phyloP scores from a whole-genome alignment of 2,329 filamentous ascomycete genomes.

The Trichoderma sp. region DNA sequence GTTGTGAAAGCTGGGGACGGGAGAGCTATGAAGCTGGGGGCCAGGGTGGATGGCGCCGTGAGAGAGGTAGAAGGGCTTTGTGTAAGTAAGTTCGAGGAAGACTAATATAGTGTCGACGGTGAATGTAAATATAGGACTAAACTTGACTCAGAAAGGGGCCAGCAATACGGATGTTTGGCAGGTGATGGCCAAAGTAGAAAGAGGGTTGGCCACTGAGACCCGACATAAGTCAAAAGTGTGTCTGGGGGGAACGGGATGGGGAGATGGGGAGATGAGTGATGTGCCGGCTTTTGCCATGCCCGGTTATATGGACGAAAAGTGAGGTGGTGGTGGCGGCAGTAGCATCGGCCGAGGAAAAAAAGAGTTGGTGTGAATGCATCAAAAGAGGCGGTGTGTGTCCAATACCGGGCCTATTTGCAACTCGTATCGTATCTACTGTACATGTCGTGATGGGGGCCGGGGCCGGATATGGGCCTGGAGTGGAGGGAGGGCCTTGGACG shows the following conservation, averaged over 20 bases:
- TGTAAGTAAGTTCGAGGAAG: neutral
- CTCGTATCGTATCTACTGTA: neutral
- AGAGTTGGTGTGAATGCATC: neutral
- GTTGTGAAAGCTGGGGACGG: neutral
- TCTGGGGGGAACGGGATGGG: neutral
- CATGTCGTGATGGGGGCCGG: neutral
- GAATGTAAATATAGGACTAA: neutral
- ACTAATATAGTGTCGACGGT: neutral
- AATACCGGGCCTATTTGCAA: neutral
- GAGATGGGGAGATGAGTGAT: neutral
- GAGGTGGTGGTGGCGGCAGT: neutral
- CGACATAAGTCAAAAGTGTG: neutral
- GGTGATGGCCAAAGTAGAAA: neutral
- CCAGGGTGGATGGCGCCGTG: neutral
- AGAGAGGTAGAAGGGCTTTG: neutral
- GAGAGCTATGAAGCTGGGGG: neutral
- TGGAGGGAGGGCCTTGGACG: neutral
- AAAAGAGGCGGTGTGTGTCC: neutral
- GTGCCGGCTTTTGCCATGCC: neutral
- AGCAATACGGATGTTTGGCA: neutral
- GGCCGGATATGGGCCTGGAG: neutral
- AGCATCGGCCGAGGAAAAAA: conserved; percentile 6
- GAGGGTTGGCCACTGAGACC: neutral
- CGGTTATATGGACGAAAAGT: neutral
- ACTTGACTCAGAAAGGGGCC: neutral